Base-by-base conservation (phyloP, 495 filamentous ascomycete species). In the Cercophora newfieldiana region DNA sequence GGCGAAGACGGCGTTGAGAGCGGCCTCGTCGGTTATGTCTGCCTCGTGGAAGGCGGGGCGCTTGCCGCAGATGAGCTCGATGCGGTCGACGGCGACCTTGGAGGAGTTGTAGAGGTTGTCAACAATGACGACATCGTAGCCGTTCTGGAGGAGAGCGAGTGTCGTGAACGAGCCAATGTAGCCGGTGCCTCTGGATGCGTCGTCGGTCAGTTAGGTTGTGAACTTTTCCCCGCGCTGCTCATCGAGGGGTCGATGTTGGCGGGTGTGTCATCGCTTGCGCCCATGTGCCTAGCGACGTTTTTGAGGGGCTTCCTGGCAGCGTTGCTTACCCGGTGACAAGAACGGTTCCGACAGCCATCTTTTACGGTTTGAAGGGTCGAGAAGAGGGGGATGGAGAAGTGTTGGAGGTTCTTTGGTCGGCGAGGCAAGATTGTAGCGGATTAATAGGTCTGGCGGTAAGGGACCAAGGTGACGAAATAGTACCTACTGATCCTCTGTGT, bases 131-230 rank as follows among this genome's bases (percentile, higher is more conserved):
- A 99, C 96, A 74, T 97, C 90, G 85, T 97, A 97, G 77, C 89
- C 94, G 72, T 94, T 91, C 71, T 96, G 84, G 68, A 99, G 91
- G 22, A 99, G 90, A 37, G 93, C 91, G 60, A 99, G 88, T 63
- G 89, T 82, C 60, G 95, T 99, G 86, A 98, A 98, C 48, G 95
- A 99, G 70, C 95, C 95, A 78, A 99, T 99, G 84, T 99, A 99
- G 81, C 95, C 95, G 64, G 92, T 95, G 69, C 95, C 95, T 82
- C 95, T 99, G 76, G 55, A 66, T 22, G 28, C 0, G 24, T 44
- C 0, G 24, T 44, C 64, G 44, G 54, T 72, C 66, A 77, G 25
- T 37, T n/a, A 50, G 28, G 48, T 30, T 33, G 51, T 25, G 7
- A 10, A 14, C 7, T 19, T 49, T 50, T 50, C 65, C 25, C 28